Percentiles rank a stretch among this genome's conserved stretches.
phyloP scores from a whole-genome alignment of 2,329 filamentous ascomycete genomes.

The Arthrinium phaeospermum region DNA sequence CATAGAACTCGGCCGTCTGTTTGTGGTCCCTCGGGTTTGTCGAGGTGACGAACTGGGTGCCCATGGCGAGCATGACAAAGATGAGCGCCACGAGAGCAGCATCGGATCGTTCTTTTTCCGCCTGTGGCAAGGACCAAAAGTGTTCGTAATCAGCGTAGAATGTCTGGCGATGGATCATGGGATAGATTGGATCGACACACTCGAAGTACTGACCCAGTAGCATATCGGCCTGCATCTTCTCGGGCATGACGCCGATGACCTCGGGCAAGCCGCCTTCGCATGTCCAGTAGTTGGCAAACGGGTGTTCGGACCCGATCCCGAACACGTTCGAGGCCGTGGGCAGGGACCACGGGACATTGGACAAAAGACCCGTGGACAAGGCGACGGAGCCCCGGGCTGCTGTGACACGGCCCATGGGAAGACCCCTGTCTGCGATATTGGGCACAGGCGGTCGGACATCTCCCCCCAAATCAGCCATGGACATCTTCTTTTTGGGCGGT shows the following conservation, averaged over 20 bases:
- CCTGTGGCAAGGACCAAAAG: slow-evolving; percentile 69
- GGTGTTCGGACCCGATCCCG: slow-evolving; percentile 79
- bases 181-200: slow-evolving; percentile 80
- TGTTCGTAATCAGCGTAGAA: slow-evolving; percentile 81
- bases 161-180: slow-evolving; percentile 76
- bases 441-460: slow-evolving; percentile 48
- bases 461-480: slow-evolving; percentile 38
- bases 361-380: slow-evolving; percentile 67
- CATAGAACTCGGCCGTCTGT: slow-evolving; percentile 81
- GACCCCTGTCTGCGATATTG: slow-evolving; percentile 61
- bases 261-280: slow-evolving; percentile 76
- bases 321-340: slow-evolving; percentile 78
- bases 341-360: slow-evolving; percentile 74
- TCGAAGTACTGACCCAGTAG: slow-evolving; percentile 69
- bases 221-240: slow-evolving; percentile 77
- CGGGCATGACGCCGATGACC: slow-evolving; percentile 76
- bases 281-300: slow-evolving; percentile 86
- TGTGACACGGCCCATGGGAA: slow-evolving; percentile 48
- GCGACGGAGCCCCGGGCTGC: slow-evolving; percentile 58
- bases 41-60: slow-evolving; percentile 75
- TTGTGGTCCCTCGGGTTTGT: slow-evolving; percentile 67
- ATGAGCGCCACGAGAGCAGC: slow-evolving; percentile 74
- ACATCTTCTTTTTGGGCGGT: slow-evolving; percentile 71
- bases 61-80: slow-evolving; percentile 78
- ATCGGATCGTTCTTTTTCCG: slow-evolving; percentile 67